Evolutionary conservation across 2,329 filamentous ascomycete species (phyloP).

Genomic region (Coleophoma crateriformis): DNA sequence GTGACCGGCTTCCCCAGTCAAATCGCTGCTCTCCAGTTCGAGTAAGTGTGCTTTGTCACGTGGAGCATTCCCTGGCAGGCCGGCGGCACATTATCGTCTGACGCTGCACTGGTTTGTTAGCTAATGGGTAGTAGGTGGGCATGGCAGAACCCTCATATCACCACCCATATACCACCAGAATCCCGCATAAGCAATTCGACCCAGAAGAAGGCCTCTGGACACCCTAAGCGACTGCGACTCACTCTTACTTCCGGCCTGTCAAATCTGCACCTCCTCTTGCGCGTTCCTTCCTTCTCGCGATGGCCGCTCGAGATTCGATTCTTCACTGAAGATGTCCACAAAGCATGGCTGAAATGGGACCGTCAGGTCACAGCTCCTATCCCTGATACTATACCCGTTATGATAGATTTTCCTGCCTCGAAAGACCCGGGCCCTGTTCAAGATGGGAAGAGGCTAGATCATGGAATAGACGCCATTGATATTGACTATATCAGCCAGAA

Average conservation of each 20-base stretch:
- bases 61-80: background rate
- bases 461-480: conserved; percentile 48
- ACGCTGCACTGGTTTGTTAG: too few species aligned
- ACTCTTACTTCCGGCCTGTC: conserved; percentile 66
- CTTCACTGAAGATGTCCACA: conserved; percentile 65
- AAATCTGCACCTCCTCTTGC: conserved; percentile 75
- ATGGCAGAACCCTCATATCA: conserved; percentile 78
- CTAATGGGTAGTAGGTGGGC: conserved; percentile 63
- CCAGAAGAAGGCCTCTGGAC: conserved; percentile 44
- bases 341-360: conserved; percentile 61
- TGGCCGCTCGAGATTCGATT: conserved; percentile 84
- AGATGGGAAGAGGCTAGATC: conserved; percentile 17
- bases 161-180: conserved; percentile 66
- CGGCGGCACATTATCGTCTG: too few species aligned
- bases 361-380: conserved; percentile 24
- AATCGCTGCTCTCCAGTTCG: conserved; percentile 86
- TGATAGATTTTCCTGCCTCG: conserved; percentile 15
- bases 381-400: conserved; percentile 14
- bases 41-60: conserved; percentile 49
- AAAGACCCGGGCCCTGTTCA: background rate
- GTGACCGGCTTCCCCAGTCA: conserved; percentile 86
- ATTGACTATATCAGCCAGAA: conserved; percentile 50
- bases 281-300: conserved; percentile 70
- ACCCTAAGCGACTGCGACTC: conserved; percentile 49
- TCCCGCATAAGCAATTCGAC: conserved; percentile 52